phyloP scores from a whole-genome alignment of 225 moss, liverwort and hornwort species.

The Sphagnum tenellum region DNA sequence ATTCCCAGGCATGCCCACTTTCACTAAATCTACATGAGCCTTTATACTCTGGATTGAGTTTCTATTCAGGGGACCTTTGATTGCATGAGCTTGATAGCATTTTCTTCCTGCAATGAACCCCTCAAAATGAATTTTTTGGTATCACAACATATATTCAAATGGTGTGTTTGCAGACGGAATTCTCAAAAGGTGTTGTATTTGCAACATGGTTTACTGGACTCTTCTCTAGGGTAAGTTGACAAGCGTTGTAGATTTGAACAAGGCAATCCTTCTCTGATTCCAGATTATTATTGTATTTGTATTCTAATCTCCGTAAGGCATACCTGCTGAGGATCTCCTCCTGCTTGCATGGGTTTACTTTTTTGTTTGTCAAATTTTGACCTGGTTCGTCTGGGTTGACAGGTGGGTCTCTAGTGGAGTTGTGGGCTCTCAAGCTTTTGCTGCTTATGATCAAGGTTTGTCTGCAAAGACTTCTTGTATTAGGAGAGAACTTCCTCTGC shows the following conservation, averaged over 20 bases:
- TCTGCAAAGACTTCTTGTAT: too few species aligned
- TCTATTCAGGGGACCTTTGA: too few species aligned
- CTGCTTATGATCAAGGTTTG: slow-evolving; percentile 91
- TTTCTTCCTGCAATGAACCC: too few species aligned
- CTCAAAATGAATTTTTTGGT: too few species aligned
- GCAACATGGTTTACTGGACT: slow-evolving; percentile 90
- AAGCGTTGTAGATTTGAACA: neutral
- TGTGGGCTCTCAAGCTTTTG: slow-evolving; percentile 94
- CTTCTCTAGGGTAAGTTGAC: slow-evolving; percentile 64
- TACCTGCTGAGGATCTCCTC: too few species aligned
- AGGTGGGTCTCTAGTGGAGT: slow-evolving; percentile 98
- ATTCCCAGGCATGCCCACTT: slow-evolving; percentile 45
- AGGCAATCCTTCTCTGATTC: neutral
- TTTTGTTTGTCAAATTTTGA: neutral
- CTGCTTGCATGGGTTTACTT: too few species aligned
- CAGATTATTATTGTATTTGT: neutral
- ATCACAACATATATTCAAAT: too few species aligned
- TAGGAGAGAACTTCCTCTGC: too few species aligned
- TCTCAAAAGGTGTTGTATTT: slow-evolving; percentile 75
- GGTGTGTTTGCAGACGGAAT: slow-evolving; percentile 40
- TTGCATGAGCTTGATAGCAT: too few species aligned
- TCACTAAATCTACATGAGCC: too few species aligned
- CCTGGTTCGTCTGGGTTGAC: slow-evolving; percentile 5
- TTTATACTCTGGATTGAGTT: too few species aligned
- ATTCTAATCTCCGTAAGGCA: neutral